Conservation (phyloP, 352 stramenopile species). For the Phytophthora cactorum region DNA sequence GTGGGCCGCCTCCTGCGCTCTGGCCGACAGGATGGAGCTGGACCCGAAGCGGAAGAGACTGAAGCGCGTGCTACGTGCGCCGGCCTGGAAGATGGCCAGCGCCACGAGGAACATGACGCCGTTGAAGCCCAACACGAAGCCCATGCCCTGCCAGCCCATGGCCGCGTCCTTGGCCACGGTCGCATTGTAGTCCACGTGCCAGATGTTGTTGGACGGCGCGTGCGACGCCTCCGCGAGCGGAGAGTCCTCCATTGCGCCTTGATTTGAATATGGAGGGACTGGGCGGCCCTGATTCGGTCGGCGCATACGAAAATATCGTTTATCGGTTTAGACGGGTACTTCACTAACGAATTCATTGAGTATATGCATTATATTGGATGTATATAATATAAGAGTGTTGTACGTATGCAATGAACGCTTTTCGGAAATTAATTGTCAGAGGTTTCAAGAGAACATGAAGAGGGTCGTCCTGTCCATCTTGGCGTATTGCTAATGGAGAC, state of each 20-base stretch:
- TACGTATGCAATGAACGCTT: no score
- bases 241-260: conserved; percentile 17
- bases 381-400: no score
- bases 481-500: neutral
- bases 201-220: conserved; percentile 57
- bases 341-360: neutral
- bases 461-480: neutral
- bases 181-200: conserved; percentile 84
- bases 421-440: neutral
- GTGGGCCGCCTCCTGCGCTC: conserved; percentile 34
- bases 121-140: conserved; percentile 80
- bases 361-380: no score
- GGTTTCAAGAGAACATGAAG: neutral
- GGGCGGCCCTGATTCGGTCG: conserved; percentile 23
- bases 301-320: conserved; percentile 24
- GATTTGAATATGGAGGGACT: conserved; percentile 24
- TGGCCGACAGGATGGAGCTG: conserved; percentile 48
- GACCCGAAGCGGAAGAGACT: conserved; percentile 75
- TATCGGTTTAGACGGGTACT: conserved; percentile 19
- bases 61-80: conserved; percentile 70
- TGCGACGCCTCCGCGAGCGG: neutral
- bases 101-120: conserved; percentile 68
- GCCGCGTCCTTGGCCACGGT: conserved; percentile 73
- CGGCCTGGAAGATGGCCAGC: conserved; percentile 72
- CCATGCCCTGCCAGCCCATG: conserved; percentile 83